phyloP scores from a whole-genome alignment of 345 rosid species.

The Eucalyptus tenuipes region DNA sequence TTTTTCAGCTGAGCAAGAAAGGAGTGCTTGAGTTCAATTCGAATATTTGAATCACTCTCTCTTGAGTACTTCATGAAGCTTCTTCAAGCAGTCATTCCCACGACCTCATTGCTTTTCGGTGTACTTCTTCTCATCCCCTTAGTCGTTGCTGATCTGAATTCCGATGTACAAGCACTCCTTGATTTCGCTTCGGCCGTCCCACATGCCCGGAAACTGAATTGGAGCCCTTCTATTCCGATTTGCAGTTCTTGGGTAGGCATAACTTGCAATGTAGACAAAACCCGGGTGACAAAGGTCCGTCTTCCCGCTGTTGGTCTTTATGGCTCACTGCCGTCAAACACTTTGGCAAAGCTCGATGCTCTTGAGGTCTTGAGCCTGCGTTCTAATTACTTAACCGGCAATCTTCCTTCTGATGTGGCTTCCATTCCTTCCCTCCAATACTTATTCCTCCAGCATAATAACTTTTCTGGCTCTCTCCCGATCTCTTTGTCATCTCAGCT shows the following conservation, averaged over 20 bases:
- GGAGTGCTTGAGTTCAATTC: not conserved
- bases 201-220: conserved; percentile 64
- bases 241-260: conserved; percentile 68
- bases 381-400: conserved; percentile 54
- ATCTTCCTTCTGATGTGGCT: conserved; percentile 49
- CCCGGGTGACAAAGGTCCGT: conserved; percentile 32
- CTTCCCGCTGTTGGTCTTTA: conserved; percentile 68
- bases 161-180: conserved; percentile 73
- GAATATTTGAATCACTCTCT: not conserved
- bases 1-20: not conserved
- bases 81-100: not conserved
- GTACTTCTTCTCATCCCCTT: conserved; percentile 7
- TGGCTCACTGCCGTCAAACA: conserved; percentile 44
- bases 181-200: conserved; percentile 57
- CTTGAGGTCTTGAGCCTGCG: conserved; percentile 57
- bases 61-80: conserved; percentile 10
- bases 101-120: not conserved
- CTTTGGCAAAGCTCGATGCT: conserved; percentile 41
- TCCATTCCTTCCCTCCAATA: conserved; percentile 42
- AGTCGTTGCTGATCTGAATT: conserved; percentile 32
- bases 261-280: conserved; percentile 22
- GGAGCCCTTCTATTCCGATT: conserved; percentile 35
- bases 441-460: conserved; percentile 58
- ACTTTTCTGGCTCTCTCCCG: conserved; percentile 44
- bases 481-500: conserved; percentile 21